Base-by-base conservation (phyloP, 257 asterid genomes). In the Knoxia roxburghii region DNA sequence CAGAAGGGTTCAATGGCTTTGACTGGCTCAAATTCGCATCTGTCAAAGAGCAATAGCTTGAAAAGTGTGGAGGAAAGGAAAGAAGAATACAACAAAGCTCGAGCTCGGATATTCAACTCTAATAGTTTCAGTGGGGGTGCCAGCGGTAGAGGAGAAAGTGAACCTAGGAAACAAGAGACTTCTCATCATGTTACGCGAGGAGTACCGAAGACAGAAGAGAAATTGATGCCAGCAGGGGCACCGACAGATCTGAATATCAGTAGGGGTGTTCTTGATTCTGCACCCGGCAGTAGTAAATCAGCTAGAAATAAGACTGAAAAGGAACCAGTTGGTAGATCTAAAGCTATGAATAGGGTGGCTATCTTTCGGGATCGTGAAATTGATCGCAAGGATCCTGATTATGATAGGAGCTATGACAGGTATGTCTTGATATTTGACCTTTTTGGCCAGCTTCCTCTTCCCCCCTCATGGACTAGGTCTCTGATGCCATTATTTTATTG, bases 61-160 rank as follows among this genome's bases (percentile, higher is more conserved):
- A 95, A 89, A 78, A 95, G 91, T 67, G 94, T 95, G 68, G 99
- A 95, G 83, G 99, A 95, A 82, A 86, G 98, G 21, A 91, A 95
- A 70, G 99, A 95, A 83, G 98, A 95, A 78, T 95, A 95, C 72
- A 89, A 84, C 69, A 89, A 84, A 85, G 99, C 99, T 27, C 88
- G 99, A 68, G 99, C 98, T 67, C 88, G 99, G 32, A 95, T 95
- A 75, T 95, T 95, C 74, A 95, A 83, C 77, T 83, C 95, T 45
- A 90, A 73, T 71, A 90, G 77, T 81, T 74, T 86, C 37, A 72
- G 73, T 73, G 96, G 83, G 73, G 81, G 79, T 77, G 70, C 81
- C 39, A 76, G 77, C 73, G 82, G 73, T 51, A 90, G 81, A 78
- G 77, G 76, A 57, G 99, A 84, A 76, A 79, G 66, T 79, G 87